Percentiles rank a stretch among this genome's conserved stretches.
Conservation (phyloP, 164 flowering plant species). For the Stephania cephalantha region DNA sequence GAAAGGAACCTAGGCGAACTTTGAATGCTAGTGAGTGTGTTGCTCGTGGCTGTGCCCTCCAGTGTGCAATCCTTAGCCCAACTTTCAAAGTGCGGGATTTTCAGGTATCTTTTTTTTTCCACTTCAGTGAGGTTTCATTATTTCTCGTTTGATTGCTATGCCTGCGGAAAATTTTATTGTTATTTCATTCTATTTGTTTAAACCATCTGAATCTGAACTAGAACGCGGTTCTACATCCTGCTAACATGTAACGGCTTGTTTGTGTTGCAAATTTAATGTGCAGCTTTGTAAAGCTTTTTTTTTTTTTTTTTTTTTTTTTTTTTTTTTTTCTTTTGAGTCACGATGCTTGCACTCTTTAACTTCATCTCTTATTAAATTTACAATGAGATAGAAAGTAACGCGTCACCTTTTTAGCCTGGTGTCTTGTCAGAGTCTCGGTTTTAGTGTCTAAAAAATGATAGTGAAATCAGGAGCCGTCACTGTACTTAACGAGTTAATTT, state of each 20-base stretch:
- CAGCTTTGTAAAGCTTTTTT: no score
- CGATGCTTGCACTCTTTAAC: no score
- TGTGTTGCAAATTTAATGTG: not conserved
- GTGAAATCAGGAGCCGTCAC: no score
- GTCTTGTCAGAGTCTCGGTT: no score
- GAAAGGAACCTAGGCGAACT: constrained; percentile 86
- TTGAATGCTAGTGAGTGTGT: constrained; percentile 98
- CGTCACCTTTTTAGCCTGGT: no score
- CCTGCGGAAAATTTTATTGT: not conserved
- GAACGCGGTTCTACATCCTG: not conserved
- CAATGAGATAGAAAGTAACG: no score
- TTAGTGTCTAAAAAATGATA: no score
- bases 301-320: no score
- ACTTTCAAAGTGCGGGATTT: constrained; percentile 89
- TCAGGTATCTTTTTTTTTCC: constrained; percentile 40
- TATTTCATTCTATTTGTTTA: not conserved
- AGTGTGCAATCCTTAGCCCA: constrained; percentile 90
- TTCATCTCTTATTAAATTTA: no score
- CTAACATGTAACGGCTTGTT: not conserved
- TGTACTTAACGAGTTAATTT: no score
- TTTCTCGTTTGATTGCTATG: not conserved
- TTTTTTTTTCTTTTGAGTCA: no score
- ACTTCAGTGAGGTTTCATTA: no score
- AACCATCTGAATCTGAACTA: not conserved
- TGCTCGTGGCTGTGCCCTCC: constrained; percentile 72